Evolutionary conservation across 805 yeast species (phyloP), one percentile per base, ranked within the genome.

Genomic region (Danielia oregonensis): DNA sequence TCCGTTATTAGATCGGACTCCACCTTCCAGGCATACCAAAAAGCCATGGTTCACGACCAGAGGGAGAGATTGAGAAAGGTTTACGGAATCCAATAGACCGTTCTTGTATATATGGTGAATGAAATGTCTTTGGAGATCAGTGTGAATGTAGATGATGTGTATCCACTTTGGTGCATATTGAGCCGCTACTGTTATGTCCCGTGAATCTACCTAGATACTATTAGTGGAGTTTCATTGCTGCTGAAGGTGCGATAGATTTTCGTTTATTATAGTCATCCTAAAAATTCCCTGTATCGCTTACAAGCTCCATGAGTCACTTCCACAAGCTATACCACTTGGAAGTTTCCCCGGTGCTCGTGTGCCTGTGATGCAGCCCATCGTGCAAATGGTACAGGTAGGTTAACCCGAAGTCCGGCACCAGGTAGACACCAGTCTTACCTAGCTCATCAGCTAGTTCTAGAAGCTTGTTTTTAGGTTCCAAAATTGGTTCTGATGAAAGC

Each of bases 1-100:
- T 86, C 96, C 8, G 88, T 86, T 13, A 86, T 86, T 44, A 78
- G 95, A 68, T 82, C 91, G 30, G 95, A 86, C 43, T 62, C 68
- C 6, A 59, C 49, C 11, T 49, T 42, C 34, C 51, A 44, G 29
- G 53, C 53, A 8, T 43, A 50, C 33, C 49, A 54, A 27, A 37
- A 44, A 18, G 39, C 43, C 16, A 27, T 44, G 39, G 24, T 49
- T 16, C 44, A 42, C 19, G 26, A 39, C 11, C 51, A 45, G 16
- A 43, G 41, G 24, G 40, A 47, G 35, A 38, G 36, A 33, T 31
- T 47, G 30, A 40, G 51, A 33, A 36, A 40, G 27, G 24, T 44
- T 22, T 45, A 47, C 36, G 49, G 51, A 16, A 32, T 46, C 40
- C n/a, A n/a, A n/a, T n/a, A n/a, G n/a, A n/a, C n/a, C n/a, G n/a